These are phyloP conservation scores for Acacia confusa DNA, from an alignment of 306 rosid species.

Conservation along the genomic window DNA sequence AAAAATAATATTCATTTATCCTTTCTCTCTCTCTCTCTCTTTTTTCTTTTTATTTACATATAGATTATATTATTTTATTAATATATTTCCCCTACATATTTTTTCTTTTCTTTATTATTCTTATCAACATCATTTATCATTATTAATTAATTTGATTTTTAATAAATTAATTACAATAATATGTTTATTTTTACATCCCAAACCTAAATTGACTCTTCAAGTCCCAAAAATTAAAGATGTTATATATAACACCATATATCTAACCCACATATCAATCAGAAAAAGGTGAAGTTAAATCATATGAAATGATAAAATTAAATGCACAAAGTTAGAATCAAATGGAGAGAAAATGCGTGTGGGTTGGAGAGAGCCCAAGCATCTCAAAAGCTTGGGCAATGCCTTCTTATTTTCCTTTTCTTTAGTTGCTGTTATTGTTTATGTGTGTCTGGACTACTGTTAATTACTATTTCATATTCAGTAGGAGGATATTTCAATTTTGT, in stretches of 20 bases:
- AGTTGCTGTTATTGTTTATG: neutral
- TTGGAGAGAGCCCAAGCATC: neutral
- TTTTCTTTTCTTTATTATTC: no score
- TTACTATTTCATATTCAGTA: neutral
- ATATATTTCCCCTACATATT: no score
- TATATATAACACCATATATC: constrained; percentile 13
- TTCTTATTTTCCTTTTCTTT: neutral
- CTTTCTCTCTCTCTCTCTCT: no score
- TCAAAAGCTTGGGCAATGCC: neutral
- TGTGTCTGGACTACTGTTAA: neutral
- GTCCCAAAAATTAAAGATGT: no score
- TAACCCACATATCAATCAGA: constrained; percentile 25
- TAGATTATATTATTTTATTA: no score
- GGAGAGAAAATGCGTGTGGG: neutral
- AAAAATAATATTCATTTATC: no score
- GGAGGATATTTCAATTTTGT: neutral
- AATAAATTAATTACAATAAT: no score
- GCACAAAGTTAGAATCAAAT: neutral
- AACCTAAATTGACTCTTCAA: no score
- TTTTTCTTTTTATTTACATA: no score
- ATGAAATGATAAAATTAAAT: neutral
- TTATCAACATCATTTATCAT: no score
- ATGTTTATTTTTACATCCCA: no score
- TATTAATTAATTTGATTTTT: no score
- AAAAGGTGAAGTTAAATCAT: constrained; percentile 8